Conservation (phyloP, 2,329 filamentous ascomycete genomes). For the Alternaria incomplexa region DNA sequence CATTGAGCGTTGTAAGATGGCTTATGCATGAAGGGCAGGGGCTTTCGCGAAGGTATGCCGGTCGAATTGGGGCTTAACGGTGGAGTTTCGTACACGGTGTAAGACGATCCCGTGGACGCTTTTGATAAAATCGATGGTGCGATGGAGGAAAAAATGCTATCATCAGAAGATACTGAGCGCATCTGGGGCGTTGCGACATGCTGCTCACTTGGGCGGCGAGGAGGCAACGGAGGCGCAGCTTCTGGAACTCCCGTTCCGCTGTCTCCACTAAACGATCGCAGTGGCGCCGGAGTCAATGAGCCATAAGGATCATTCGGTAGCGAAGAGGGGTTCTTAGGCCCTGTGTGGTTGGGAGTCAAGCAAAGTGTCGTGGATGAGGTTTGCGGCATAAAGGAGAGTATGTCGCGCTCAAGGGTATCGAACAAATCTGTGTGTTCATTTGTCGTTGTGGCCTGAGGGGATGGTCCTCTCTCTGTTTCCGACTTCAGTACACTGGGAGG, state of each 20-base stretch:
- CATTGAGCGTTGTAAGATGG: slow-evolving; percentile 15
- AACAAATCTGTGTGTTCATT: slow-evolving; percentile 11
- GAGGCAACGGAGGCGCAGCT: slow-evolving; percentile 22
- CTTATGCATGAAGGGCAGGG: slow-evolving; percentile 19
- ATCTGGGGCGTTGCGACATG: slow-evolving; percentile 1
- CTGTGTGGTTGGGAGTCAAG: background rate
- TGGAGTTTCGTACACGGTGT: slow-evolving; percentile 14
- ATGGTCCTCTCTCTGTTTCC: background rate
- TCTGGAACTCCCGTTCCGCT: background rate
- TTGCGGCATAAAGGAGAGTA: slow-evolving; percentile 24
- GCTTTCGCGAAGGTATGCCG: slow-evolving; percentile 11
- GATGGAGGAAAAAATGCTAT: slow-evolving; percentile 10
- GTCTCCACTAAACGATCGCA: slow-evolving; percentile 16
- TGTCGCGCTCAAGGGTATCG: slow-evolving; percentile 21
- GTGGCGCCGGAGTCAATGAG: slow-evolving; percentile 2
- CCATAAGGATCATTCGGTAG: background rate
- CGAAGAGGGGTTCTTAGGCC: background rate
- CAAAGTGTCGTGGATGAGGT: slow-evolving; percentile 12
- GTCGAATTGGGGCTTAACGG: slow-evolving; percentile 1
- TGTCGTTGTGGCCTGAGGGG: background rate
- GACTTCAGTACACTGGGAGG: background rate
- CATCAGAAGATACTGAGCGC: slow-evolving; percentile 16
- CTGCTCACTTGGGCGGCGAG: slow-evolving; percentile 24
- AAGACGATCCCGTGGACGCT: slow-evolving; percentile 24
- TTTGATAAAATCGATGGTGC: slow-evolving; percentile 16